Percentiles rank a stretch among this genome's conserved stretches.
phyloP scores from a whole-genome alignment of 352 stramenopile species.

The Globisporangium cystogenes region DNA sequence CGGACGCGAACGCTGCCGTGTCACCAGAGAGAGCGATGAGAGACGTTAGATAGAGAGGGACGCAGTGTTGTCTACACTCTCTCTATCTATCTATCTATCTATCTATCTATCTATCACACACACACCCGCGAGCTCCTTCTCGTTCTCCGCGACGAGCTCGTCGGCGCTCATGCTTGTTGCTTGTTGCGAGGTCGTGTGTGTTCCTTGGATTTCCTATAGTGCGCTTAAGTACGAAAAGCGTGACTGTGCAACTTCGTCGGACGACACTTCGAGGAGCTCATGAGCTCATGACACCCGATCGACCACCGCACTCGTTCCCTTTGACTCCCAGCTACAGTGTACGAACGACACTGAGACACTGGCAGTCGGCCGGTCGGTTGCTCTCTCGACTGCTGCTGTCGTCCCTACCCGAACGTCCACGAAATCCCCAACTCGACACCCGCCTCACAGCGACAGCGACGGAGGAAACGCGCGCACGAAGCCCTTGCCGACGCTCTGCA shows the following conservation, averaged over 20 bases:
- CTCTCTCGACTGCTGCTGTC: too few species aligned
- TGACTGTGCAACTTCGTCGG: too few species aligned
- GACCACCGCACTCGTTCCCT: too few species aligned
- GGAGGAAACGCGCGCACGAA: slow-evolving; percentile 40
- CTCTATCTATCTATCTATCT: too few species aligned
- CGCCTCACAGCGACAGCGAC: neutral
- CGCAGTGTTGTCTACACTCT: neutral
- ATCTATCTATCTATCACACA: too few species aligned
- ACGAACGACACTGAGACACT: too few species aligned
- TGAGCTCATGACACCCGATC: too few species aligned
- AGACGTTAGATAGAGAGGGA: neutral
- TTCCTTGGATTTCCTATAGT: neutral
- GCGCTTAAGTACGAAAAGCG: neutral
- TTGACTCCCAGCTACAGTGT: too few species aligned
- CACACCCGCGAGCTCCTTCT: slow-evolving; percentile 62
- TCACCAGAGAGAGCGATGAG: neutral
- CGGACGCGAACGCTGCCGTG: slow-evolving; percentile 44
- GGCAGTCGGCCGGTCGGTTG: too few species aligned
- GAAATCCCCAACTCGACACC: too few species aligned
- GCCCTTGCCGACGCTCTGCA: slow-evolving; percentile 57
- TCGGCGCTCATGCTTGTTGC: slow-evolving; percentile 16
- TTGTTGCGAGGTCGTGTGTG: neutral
- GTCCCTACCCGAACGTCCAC: too few species aligned
- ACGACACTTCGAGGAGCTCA: too few species aligned
- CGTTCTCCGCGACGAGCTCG: slow-evolving; percentile 57